A percentile compares a stretch with the other conserved stretches of the same genome.
Conservation (phyloP, 257 asterid species). For the Jacaranda copaia region DNA sequence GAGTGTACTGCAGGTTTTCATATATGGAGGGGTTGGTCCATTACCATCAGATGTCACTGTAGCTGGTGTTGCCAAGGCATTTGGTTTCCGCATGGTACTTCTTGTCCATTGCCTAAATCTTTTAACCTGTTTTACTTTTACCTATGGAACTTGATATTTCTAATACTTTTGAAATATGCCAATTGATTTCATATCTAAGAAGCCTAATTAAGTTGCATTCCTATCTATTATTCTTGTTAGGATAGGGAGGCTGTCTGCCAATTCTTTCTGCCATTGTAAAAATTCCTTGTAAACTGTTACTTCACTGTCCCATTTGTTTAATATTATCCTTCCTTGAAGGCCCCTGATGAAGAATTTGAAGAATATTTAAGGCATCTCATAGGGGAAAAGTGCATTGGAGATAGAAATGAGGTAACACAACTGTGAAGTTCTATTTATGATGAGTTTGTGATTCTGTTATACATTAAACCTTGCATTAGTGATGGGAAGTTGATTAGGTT, state of each 20-base stretch:
- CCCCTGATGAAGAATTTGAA: slow-evolving; percentile 98
- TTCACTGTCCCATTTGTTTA: slow-evolving; percentile 9
- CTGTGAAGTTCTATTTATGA: slow-evolving; percentile 19
- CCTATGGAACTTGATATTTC: neutral
- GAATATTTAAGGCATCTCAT: slow-evolving; percentile 80
- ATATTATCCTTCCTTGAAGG: slow-evolving; percentile 51
- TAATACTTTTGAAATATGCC: neutral
- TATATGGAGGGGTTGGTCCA: slow-evolving; percentile 92
- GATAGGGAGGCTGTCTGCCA: neutral
- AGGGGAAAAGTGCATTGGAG: slow-evolving; percentile 85
- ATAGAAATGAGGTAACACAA: slow-evolving; percentile 73
- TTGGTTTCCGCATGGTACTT: slow-evolving; percentile 87
- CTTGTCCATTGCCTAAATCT: neutral
- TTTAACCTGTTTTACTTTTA: neutral
- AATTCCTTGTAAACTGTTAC: neutral
- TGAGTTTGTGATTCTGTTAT: neutral
- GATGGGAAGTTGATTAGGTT: no score
- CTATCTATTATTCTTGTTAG: slow-evolving; percentile 14
- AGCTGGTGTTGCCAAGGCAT: slow-evolving; percentile 97
- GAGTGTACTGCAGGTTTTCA: slow-evolving; percentile 63
- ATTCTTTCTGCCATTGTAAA: neutral
- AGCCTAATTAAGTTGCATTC: slow-evolving; percentile 9
- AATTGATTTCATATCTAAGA: neutral
- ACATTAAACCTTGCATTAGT: no score
- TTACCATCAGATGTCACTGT: slow-evolving; percentile 88